phyloP scores from a whole-genome alignment of 108 stramenopile genomes.

The Skeletonema grethae region DNA sequence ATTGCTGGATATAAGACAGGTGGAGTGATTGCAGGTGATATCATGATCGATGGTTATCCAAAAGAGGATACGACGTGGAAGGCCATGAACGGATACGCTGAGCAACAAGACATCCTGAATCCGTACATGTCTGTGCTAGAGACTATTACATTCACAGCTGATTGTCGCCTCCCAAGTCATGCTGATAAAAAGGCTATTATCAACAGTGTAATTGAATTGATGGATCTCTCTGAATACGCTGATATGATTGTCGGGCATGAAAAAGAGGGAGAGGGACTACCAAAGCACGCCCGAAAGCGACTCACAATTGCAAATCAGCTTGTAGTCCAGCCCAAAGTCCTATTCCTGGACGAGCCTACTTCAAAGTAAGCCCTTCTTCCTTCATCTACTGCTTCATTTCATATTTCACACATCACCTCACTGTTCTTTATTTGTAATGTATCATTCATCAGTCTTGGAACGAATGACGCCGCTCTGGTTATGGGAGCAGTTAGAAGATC shows the following conservation, averaged over 20 bases:
- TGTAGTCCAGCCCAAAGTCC: slow-evolving; percentile 29
- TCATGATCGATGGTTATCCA: slow-evolving; percentile 58
- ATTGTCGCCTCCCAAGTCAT: slow-evolving; percentile 24
- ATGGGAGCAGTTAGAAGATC: slow-evolving; percentile 33
- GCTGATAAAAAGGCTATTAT: slow-evolving; percentile 18
- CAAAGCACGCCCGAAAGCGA: slow-evolving; percentile 46
- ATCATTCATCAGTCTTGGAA: slow-evolving; percentile 13
- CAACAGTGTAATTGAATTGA: slow-evolving; percentile 29
- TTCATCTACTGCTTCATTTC: too few species aligned
- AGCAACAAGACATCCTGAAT: slow-evolving; percentile 44
- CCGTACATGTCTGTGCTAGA: slow-evolving; percentile 42
- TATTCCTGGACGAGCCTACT: slow-evolving; percentile 42
- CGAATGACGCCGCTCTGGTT: slow-evolving; percentile 37
- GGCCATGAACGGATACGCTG: slow-evolving; percentile 35
- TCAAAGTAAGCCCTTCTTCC: not conserved
- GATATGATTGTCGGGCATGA: slow-evolving; percentile 35
- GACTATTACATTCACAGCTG: slow-evolving; percentile 39
- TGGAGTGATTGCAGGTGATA: slow-evolving; percentile 62
- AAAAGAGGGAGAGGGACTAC: slow-evolving; percentile 36
- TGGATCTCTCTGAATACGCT: slow-evolving; percentile 22
- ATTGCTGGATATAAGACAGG: slow-evolving; percentile 78
- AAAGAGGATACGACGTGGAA: slow-evolving; percentile 43
- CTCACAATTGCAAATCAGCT: slow-evolving; percentile 42
- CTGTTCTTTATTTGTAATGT: too few species aligned
- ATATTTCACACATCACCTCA: too few species aligned